Evolutionary conservation across 1,139 yeast genomes (phyloP), one percentile per base, ranked within the genome.

Genomic region (Yamadazyma oceani): DNA sequence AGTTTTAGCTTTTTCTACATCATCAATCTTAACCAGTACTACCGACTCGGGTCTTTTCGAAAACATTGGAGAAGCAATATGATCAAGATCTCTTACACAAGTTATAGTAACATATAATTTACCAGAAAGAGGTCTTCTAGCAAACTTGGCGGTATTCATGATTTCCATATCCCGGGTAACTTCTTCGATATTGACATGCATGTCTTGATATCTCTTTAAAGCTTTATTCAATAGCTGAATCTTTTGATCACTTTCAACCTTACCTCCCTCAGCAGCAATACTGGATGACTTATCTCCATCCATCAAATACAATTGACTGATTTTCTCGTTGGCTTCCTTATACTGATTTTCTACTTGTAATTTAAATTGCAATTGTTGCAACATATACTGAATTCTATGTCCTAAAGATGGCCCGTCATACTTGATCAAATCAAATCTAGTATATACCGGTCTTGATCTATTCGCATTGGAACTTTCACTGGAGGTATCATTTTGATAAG

Each of bases 391-490:
- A 53, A 92, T 92, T 48, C 94, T 79, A 53, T 92, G 96, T n/a
- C 97, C 96, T 51, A 92, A 68, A 1, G 95, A 86, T 1, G 97
- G 96, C 50, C 96, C 87, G 53, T 92, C 97, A 57, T 88, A 89
- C 53, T 89, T 89, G 58, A 88, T 76, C 43, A 92, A 69, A 58
- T 92, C 98, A 51, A 90, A 66, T 26, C 87, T 70, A 0, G 90
- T 78, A 53, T 76, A 79, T 11, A 68, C 53, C 1, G 82, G 81
- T 34, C 64, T 58, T 11, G 53, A 44, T 32, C 26, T 10, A 19
- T 17, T 17, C 15, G 39, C 15, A 35, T 27, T 22, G 27, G 35
- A 21, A 17, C 17, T 32, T 5, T 24, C 25, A 38, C 37, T 37
- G 14, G 42, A 39, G 17, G 42, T 32, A 11, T 44, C 27, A 28